Base-by-base conservation (phyloP, 139 green algal genomes). In the Parachlorella kessleri region DNA sequence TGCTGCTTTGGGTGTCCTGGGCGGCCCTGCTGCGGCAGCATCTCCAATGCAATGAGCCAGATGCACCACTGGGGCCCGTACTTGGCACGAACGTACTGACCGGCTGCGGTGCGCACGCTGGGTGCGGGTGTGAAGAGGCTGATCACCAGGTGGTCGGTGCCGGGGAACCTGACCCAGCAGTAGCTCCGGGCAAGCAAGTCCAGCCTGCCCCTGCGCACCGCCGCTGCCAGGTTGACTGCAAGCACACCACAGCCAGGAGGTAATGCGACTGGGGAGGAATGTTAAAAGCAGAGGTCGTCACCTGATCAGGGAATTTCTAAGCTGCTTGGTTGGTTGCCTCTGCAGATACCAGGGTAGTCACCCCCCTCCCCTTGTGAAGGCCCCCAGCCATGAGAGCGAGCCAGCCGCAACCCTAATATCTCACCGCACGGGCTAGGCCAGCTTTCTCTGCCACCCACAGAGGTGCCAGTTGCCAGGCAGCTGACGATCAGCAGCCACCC, bases 111-210 rank as follows among this genome's bases (percentile, higher is more conserved):
- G 3, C 3, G 28, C 5, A 32, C 28, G 10, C 18, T 40, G 65
- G 65, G 7, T 28, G 24, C 67, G 10, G 68, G 39, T 1, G 68
- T 63, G 39, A 64, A 63, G 21, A 74, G 68, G 39, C 9, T 28
- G 2, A 74, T 37, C 4, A 63, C 10, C 4, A 39, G n/a, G 68
- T 74, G 68, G 1, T 21, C 3, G 8, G 68, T 74, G 68, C 68
- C 68, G 5, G 68, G 68, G 68, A 74, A 74, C 21, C 6, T 8
- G 24, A 26, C 26, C 68, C 68, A 74, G 68, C 26, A n/a, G 39
- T 74, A 74, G 24, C 28, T 21, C 0, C 7, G 14, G 6, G 23
- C n/a, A 8, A 74, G 38, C 8, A 74, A 23, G 39, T 53, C 18
- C 14, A 73, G 6, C 23, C 37, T 30, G 37, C 67, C 67, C 48